Percentiles rank a stretch among this genome's conserved stretches.
Conservation (phyloP, 257 asterid genomes). For the Plantago elongata region DNA sequence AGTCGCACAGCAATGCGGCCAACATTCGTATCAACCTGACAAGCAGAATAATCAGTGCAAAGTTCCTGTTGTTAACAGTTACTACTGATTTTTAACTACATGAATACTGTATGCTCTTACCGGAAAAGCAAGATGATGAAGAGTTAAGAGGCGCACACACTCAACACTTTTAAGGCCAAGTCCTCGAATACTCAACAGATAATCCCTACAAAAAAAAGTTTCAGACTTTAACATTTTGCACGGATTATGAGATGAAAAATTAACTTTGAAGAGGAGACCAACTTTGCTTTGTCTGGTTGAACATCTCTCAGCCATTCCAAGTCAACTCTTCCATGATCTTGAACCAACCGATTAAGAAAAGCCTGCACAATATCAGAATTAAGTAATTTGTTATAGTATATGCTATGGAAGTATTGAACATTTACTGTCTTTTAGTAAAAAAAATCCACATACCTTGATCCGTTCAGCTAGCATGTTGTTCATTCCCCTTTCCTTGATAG, state of each 20-base stretch:
- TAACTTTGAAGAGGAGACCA: constrained; percentile 25
- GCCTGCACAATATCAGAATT: constrained; percentile 52
- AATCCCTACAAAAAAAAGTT: constrained; percentile 56
- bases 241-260: not conserved
- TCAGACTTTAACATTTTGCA: constrained; percentile 1
- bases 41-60: constrained; percentile 25
- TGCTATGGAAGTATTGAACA: constrained; percentile 14
- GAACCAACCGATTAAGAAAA: constrained; percentile 70
- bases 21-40: constrained; percentile 94
- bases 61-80: constrained; percentile 11
- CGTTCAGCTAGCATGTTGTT: constrained; percentile 62
- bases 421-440: constrained; percentile 7
- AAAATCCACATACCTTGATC: constrained; percentile 56
- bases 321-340: constrained; percentile 76
- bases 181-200: constrained; percentile 78
- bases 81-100: constrained; percentile 15
- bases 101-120: constrained; percentile 40
- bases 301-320: constrained; percentile 95
- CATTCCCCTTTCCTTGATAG: constrained; percentile 70
- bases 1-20: constrained; percentile 95
- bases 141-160: constrained; percentile 87
- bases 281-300: constrained; percentile 77
- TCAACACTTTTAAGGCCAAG: constrained; percentile 93
- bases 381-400: constrained; percentile 7
- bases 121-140: constrained; percentile 90